These are phyloP conservation scores for Ramularia collo-cygni DNA, from an alignment of 2,329 filamentous ascomycete species.

Conservation along the genomic window DNA sequence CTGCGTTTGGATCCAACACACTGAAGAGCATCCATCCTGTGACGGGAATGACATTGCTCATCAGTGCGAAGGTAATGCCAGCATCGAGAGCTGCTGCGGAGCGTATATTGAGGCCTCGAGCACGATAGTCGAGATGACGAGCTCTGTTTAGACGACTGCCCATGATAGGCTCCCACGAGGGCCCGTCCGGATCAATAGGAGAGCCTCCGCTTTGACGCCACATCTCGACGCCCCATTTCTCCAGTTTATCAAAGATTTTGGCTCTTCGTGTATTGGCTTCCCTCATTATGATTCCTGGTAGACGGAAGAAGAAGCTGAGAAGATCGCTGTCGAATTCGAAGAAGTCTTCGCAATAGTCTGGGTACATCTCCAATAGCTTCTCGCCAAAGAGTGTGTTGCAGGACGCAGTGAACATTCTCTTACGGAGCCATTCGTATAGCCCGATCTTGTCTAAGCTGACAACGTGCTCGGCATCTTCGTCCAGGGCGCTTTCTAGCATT, in stretches of 20 bases:
- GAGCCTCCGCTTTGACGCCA: constrained; percentile 17
- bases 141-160: constrained; percentile 27
- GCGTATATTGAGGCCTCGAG: constrained; percentile 15
- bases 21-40: constrained; percentile 31
- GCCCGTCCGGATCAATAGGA: constrained; percentile 23
- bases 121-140: constrained; percentile 23
- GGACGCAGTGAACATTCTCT: constrained; percentile 27
- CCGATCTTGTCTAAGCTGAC: constrained; percentile 15
- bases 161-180: constrained; percentile 24
- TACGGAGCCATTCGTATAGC: constrained; percentile 26
- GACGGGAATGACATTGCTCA: constrained; percentile 28
- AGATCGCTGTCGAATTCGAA: constrained; percentile 26
- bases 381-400: constrained; percentile 26
- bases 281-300: constrained; percentile 22
- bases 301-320: constrained; percentile 25
- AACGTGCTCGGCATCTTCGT: constrained; percentile 17
- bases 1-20: constrained; percentile 23
- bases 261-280: constrained; percentile 18
- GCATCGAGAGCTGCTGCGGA: constrained; percentile 22
- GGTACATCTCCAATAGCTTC: constrained; percentile 25
- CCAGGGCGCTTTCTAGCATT: constrained; percentile 17
- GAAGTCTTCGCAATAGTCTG: constrained; percentile 25
- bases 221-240: constrained; percentile 24
- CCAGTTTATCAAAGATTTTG: constrained; percentile 22
- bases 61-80: constrained; percentile 28